Base-by-base conservation (phyloP, 2,329 filamentous ascomycete species). In the Lachnellula occidentalis region DNA sequence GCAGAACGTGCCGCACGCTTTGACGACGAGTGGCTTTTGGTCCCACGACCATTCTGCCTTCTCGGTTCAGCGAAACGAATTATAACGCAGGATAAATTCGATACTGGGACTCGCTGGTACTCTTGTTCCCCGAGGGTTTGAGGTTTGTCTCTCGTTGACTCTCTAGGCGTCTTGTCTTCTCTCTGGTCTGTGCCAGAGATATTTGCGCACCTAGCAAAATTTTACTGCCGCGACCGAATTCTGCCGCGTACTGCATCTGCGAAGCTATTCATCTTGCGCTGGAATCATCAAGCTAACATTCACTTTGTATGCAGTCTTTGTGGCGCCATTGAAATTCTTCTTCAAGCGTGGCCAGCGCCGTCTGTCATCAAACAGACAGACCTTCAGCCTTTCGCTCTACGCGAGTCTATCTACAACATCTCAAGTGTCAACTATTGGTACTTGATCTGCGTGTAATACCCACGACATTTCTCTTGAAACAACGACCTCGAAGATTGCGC, bases 331-430 rank as follows among this genome's bases (percentile, higher is more conserved):
- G 37, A 47, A 53, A 47, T 53, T 52, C 45, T 54, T 34, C 54
- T 56, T 60, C 53, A 51, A 56, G 53, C 62, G 51, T 51, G 56
- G 58, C 59, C 61, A 64, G 59, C 61, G 60, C 22, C 41, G 37
- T 57, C 48, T 55, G 63, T 63, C 63, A 66, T 66, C 60, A 53
- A 64, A 58, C 59, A 61, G 58, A 60, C 50, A 31, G 27, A 31
- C 27, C 27, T 42, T 50, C 52, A 49, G 50, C 49, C 43, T 59
- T 60, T 60, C 53, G 58, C 51, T 55, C 58, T 46, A 62, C 61
- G 56, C 59, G 59, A 64, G 52, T 61, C 60, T 55, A 57, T 51
- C 58, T 43, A 50, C 60, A 50, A 56, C 51, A 53, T 45, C 37
- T 50, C 42, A 48, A 56, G 22, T 51, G 27, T 57, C 50, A 59